Base-by-base conservation (phyloP, 495 filamentous ascomycete species). In the Delitschia confertaspora region DNA sequence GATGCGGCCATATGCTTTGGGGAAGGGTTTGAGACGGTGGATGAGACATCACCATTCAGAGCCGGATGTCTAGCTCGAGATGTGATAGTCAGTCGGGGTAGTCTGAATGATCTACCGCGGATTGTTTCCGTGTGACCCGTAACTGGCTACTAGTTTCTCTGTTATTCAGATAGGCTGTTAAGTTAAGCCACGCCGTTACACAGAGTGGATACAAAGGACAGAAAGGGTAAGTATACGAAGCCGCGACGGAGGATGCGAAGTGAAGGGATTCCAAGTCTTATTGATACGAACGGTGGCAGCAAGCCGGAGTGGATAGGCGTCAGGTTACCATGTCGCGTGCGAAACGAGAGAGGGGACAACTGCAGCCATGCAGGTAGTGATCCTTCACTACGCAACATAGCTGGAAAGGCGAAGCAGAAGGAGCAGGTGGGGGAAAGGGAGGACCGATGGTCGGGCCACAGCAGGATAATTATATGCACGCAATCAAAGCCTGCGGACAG, bases 361-460 rank as follows among this genome's bases (percentile, higher is more conserved):
- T 17, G 48, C 48, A 51, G 41, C 31, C 9, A 41, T 38, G 47
- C 47, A 51, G 16, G 33, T 10, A 31, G 48, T 37, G 26, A 51
- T 51, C 39, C 47, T 51, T 41, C 29, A 34, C 48, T 22, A 25
- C 30, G 35, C 19, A 34, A 45, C 26, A 16, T 21, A 23, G 10
- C 30, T 3, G 26, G 3, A 20, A 33, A 10, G 34, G 35, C 21
- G 41, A 31, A 19, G 42, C 37, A 32, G 25, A n/a, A n/a, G n/a
- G n/a, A n/a, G 36, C 21, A 49, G 18, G 31, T 27, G 35, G 14
- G 33, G 24, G 14, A n/a, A 35, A 27, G 31, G 41, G 24, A 30
- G 42, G 36, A 24, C 34, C 25, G 34, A 27, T 20, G 23, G 37
- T 41, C 45, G 45, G 38, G 37, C 36, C 22, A 41, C 26, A 23